Conservation (phyloP, 78 protist genomes). For the Guillardia theta region DNA sequence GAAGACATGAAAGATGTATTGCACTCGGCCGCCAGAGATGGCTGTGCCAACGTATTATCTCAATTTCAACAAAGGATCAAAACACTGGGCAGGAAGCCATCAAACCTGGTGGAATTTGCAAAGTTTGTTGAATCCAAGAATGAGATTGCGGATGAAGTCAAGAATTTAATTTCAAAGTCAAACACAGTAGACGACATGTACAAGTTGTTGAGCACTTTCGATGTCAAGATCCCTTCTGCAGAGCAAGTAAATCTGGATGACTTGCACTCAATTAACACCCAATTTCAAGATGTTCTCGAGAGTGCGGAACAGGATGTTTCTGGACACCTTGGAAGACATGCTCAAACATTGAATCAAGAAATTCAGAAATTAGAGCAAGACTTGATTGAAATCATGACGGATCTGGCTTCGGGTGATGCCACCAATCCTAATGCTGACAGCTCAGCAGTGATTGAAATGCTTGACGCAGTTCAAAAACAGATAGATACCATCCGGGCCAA, state of each 20-base stretch:
- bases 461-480: not conserved
- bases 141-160: not conserved
- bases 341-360: not conserved
- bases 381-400: not conserved
- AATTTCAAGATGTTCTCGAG: not conserved
- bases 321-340: not conserved
- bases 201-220: constrained; percentile 19
- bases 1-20: not conserved
- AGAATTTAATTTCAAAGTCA: not conserved
- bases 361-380: constrained; percentile 19
- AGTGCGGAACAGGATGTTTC: not conserved
- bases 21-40: not conserved
- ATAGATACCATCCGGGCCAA: not conserved
- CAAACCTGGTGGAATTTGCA: not conserved
- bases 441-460: not conserved
- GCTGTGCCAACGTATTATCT: not conserved
- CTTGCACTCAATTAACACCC: not conserved
- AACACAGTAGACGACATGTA: constrained; percentile 38
- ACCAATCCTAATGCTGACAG: not conserved
- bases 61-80: not conserved
- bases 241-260: constrained; percentile 32
- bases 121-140: not conserved
- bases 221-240: not conserved
- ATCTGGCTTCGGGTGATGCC: not conserved
- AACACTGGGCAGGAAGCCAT: not conserved